Evolutionary conservation across 1,284 basidiomycete genomes (phyloP), one percentile per base, ranked within the genome.

Genomic region (Pholiota adiposa): DNA sequence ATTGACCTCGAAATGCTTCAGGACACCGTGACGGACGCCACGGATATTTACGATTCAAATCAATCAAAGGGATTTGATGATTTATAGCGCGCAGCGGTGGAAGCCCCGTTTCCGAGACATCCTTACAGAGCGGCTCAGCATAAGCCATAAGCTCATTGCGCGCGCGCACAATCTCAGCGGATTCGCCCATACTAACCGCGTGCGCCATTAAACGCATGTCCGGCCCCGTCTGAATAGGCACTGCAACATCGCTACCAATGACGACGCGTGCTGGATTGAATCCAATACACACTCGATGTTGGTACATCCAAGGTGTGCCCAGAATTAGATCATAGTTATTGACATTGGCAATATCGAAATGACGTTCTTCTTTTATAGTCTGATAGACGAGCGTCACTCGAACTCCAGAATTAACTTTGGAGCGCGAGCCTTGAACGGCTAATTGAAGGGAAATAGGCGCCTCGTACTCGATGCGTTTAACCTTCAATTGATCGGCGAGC

Each of bases 261-360:
- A 55, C 38, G 31, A 54, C 8, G 36, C 59, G n/a, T 58, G 48
- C 60, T 0, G 56, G 60, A 68, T 62, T 62, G 6, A 58, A 53
- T 2, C 56, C 60, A n/a, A 62, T 19, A 12, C 52, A 55, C 2
- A 56, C 61, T 3, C 64, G 7, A 48, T 75, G 72, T 19, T 74
- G 72, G 23, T 62, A 75, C 12, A 75, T 18, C 54, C 68, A 76
- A 0, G 68, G 74, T 0, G 70, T 75, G 0, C 72, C 68, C 0
- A 75, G 60, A 4, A 75, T 73, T 0, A 74, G 1, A 36, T 75
- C 68, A 51, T 75, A 75, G 5, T 46, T 64, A 0, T 72, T 64
- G 1, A 75, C 36, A 54, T 69, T 69, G 5, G 63, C 62, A 3
- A 67, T 44, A 33, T 62, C 56, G 33, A 62, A 59, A 19, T 27